Percentiles rank a stretch among this genome's conserved stretches.
phyloP scores from a whole-genome alignment of 148 eudicot genomes.

The Pouteria glomerata region DNA sequence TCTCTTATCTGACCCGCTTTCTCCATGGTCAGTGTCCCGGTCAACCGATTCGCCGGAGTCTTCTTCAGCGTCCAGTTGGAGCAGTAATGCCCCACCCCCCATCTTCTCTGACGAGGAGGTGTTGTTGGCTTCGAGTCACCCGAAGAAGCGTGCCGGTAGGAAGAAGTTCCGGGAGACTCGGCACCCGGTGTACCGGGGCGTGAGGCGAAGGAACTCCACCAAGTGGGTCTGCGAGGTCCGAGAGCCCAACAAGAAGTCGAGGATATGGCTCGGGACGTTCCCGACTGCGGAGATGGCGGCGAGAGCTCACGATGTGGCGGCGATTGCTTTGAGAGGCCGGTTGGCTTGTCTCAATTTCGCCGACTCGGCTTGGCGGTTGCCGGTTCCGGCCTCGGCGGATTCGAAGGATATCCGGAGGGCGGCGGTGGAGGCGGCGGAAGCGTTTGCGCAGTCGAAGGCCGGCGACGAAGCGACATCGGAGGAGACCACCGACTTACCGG shows the following conservation, averaged over 20 bases:
- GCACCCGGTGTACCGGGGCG: constrained; percentile 49
- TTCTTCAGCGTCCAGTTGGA: background rate
- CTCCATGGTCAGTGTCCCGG: background rate
- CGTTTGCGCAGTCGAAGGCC: constrained; percentile 12
- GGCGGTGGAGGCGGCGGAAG: constrained; percentile 46
- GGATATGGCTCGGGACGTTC: constrained; percentile 60
- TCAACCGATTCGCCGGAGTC: background rate
- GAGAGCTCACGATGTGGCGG: too few species aligned
- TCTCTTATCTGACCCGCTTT: constrained; percentile 1
- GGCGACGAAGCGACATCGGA: background rate
- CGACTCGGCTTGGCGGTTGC: constrained; percentile 46
- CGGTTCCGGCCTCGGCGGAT: constrained; percentile 23
- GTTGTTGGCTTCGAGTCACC: constrained; percentile 41
- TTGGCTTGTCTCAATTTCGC: too few species aligned
- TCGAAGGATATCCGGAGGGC: constrained; percentile 46
- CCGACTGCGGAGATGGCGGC: constrained; percentile 61
- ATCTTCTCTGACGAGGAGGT: constrained; percentile 24
- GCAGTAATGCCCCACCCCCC: background rate
- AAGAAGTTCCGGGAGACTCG: constrained; percentile 49
- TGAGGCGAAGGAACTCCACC: constrained; percentile 39
- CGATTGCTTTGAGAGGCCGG: constrained; percentile 50
- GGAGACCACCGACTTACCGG: background rate
- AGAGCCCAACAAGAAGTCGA: too few species aligned
- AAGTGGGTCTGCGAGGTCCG: too few species aligned
- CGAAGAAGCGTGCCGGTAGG: constrained; percentile 52